Evolutionary conservation across 306 rosid genomes (phyloP), one percentile per base, ranked within the genome.

Genomic region (Cucurbita argyrosperma): DNA sequence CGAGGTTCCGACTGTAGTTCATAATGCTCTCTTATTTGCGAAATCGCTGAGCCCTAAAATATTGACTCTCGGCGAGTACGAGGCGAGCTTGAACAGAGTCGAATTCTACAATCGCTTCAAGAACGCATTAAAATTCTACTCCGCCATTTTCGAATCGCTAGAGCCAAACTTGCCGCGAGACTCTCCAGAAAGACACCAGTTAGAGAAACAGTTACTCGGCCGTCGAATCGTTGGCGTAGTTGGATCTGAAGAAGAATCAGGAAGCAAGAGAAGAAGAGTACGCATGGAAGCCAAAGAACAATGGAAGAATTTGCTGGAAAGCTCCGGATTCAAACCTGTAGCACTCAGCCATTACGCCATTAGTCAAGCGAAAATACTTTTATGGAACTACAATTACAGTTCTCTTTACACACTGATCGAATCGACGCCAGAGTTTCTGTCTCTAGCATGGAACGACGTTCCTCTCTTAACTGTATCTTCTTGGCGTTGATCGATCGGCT

Each of bases 361-460:
- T 39, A 94, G 99, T 85, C 99, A 94, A 30, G 99, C 97, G 1
- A 79, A 58, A 71, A 90, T 89, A n/a, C 89, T 94, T n/a, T 65
- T 94, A 0, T 94, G 96, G 99, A 87, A 85, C 73, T 94, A 94
- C 69, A 79, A 87, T 40, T 88, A 87, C 60, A 88, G 89, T 49
- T 43, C 89, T 76, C 64, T 77, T 55, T 91, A 85, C 81, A 82
- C 95, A 3, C 80, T 94, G 4, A 71, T 77, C 46, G 98, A 90
- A 77, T 90, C 95, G 19, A 60, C 73, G n/a, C 96, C 97, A 0
- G 95, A 86, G 63, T 94, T 94, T 84, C 84, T 94, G 74, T 85
- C 96, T 69, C 80, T 94, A 68, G 97, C 97, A 9, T 94, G 97
- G 99, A 91, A 88, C 14, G 92, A 88, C 39, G 91, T 91, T 18